These are phyloP conservation scores for Entamoeba moshkovskii DNA, from an alignment of 208 protist species.

Conservation along the genomic window DNA sequence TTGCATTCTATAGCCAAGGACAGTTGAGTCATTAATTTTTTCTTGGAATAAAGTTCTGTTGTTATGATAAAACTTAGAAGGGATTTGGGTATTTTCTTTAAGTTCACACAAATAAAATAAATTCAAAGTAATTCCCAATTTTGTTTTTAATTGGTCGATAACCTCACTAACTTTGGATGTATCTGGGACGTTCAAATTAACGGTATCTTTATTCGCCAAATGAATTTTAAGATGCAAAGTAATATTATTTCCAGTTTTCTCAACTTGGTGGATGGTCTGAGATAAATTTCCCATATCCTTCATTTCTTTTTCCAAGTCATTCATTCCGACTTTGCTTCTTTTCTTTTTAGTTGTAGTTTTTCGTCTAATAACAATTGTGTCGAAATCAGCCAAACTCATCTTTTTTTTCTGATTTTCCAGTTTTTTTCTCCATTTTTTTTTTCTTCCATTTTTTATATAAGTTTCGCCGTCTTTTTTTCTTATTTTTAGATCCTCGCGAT, in stretches of 20 bases:
- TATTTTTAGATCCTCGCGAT: too few species aligned
- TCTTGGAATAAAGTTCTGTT: background rate
- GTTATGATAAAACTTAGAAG: background rate
- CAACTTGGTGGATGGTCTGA: background rate
- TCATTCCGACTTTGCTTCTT: background rate
- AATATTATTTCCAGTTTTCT: background rate
- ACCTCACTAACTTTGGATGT: background rate
- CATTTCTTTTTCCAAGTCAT: background rate
- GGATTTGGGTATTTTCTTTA: background rate
- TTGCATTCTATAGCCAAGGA: background rate
- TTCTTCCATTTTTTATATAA: too few species aligned
- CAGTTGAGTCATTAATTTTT: background rate
- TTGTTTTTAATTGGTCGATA: background rate
- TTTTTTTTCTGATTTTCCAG: background rate
- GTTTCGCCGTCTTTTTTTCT: too few species aligned
- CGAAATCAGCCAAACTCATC: background rate
- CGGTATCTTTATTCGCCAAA: background rate
- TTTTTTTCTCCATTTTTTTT: too few species aligned
- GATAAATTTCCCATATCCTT: background rate
- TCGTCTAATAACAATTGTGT: background rate
- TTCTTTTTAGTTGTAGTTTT: background rate
- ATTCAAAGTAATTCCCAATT: background rate
- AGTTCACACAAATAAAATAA: background rate
- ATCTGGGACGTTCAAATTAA: background rate
- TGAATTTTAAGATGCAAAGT: background rate